phyloP scores from a whole-genome alignment of 148 eudicot species.

The Rhododendron williamsianum region DNA sequence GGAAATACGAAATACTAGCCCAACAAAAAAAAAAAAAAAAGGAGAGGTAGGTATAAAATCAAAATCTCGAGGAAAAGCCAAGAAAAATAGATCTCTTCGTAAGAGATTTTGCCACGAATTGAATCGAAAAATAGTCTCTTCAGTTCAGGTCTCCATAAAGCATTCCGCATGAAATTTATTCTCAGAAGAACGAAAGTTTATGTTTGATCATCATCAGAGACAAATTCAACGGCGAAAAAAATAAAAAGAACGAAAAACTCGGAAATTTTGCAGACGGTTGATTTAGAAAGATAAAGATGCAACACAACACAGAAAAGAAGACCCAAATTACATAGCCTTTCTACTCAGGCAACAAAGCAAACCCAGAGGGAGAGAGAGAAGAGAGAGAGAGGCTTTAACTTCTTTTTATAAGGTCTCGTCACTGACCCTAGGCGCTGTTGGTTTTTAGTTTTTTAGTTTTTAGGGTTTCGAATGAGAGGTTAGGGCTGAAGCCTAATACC shows the following conservation, averaged over 20 bases:
- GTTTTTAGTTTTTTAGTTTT: too few relatives aligned
- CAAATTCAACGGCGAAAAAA: background rate
- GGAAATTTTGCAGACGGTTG: background rate
- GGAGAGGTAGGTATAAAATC: background rate
- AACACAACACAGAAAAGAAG: background rate
- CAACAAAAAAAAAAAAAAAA: background rate
- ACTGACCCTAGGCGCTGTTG: background rate
- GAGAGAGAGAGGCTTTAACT: background rate
- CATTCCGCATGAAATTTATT: slow-evolving; percentile 4
- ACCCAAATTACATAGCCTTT: background rate
- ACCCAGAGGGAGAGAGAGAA: too few relatives aligned
- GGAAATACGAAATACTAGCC: background rate
- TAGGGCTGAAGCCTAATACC: background rate
- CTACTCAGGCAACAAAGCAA: background rate
- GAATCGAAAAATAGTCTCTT: slow-evolving; percentile 3
- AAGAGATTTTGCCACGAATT: background rate
- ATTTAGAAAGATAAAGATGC: background rate
- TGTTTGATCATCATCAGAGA: slow-evolving; percentile 9
- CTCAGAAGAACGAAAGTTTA: slow-evolving; percentile 20
- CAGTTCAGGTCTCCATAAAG: slow-evolving; percentile 18
- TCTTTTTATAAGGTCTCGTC: background rate
- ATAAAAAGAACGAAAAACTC: background rate
- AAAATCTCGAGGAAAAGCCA: background rate
- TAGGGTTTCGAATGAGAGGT: background rate
- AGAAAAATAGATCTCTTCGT: background rate